phyloP scores from a whole-genome alignment of 176 grass and related monocot species.

The Calamus simplicifolius region DNA sequence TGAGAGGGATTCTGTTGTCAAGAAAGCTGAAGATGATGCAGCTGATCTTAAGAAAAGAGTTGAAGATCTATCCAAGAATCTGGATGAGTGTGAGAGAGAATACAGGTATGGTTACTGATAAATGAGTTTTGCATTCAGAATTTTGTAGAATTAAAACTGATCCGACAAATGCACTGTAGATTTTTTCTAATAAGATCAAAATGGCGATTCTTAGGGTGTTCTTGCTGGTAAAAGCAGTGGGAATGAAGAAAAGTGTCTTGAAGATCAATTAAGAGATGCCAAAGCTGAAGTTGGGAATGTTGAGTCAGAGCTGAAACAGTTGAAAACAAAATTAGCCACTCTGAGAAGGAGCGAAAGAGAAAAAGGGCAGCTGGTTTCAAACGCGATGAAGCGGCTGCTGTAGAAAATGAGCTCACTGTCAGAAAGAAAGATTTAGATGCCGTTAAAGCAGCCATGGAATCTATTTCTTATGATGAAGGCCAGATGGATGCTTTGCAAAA shows the following conservation, averaged over 20 bases:
- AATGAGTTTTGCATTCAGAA: neutral
- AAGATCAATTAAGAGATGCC: constrained; percentile 97
- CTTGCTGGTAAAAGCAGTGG: constrained; percentile 84
- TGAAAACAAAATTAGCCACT: constrained; percentile 75
- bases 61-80: constrained; percentile 50
- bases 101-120: constrained; percentile 46
- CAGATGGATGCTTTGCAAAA: constrained; percentile 87
- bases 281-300: constrained; percentile 86
- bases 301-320: constrained; percentile 69
- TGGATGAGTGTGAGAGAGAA: constrained; percentile 84
- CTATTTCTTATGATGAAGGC: constrained; percentile 64
- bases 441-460: constrained; percentile 59
- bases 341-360: constrained; percentile 76
- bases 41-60: constrained; percentile 68
- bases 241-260: constrained; percentile 89
- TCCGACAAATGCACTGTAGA: neutral
- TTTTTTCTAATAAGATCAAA: neutral
- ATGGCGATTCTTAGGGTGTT: constrained; percentile 48
- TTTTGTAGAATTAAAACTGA: neutral
- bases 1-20: constrained; percentile 72
- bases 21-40: constrained; percentile 55
- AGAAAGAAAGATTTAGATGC: constrained; percentile 61
- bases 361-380: constrained; percentile 56
- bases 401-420: constrained; percentile 66
- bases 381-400: constrained; percentile 67